Percentiles rank a stretch among this genome's conserved stretches.
phyloP scores from a whole-genome alignment of 2,329 filamentous ascomycete genomes.

The Cercospora beticola region DNA sequence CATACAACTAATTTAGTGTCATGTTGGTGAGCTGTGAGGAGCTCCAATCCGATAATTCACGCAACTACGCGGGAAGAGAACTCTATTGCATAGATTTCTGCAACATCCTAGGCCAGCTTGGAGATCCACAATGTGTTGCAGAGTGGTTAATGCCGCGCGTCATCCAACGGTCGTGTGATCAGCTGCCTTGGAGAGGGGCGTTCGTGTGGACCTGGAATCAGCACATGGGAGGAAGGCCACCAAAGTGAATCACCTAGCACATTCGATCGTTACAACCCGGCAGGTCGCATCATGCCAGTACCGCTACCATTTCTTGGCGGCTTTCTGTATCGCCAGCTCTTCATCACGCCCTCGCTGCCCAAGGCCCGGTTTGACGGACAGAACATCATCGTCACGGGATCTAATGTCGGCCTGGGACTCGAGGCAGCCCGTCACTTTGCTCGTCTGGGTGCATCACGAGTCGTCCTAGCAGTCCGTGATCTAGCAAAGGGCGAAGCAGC shows the following conservation, averaged over 20 bases:
- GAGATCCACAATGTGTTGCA: neutral
- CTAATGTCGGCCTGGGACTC: neutral
- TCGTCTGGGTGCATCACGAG: neutral
- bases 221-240: neutral
- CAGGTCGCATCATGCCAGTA: neutral
- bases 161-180: neutral
- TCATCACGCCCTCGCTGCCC: neutral
- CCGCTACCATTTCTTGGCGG: neutral
- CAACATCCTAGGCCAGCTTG: no score
- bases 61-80: neutral
- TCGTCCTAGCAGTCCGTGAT: neutral
- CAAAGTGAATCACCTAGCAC: neutral
- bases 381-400: neutral
- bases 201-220: neutral
- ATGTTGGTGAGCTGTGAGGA: neutral
- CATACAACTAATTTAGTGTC: neutral
- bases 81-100: no score
- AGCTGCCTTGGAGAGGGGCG: neutral
- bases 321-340: neutral
- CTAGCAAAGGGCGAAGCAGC: neutral
- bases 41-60: neutral
- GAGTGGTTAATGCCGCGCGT: neutral
- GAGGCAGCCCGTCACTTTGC: neutral
- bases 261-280: neutral
- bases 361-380: neutral